These are phyloP conservation scores for Pontederia paniculata DNA, from an alignment of 176 grass and related monocot species.

Conservation along the genomic window DNA sequence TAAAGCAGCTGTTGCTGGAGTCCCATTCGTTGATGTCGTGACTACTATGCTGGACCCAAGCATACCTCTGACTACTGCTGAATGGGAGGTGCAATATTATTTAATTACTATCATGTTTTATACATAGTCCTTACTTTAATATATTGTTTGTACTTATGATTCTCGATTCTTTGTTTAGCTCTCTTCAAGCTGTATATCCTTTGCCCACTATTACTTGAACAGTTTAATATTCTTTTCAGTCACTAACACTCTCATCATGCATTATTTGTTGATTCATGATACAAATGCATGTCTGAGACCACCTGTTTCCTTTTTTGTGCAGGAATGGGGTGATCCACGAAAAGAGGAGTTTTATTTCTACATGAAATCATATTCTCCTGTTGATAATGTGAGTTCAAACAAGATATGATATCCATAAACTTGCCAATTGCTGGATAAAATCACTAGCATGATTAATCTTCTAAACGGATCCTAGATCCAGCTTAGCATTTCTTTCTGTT, in stretches of 20 bases:
- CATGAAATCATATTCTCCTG: conserved; percentile 94
- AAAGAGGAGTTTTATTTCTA: conserved; percentile 85
- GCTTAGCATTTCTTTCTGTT: neutral
- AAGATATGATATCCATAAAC: no score
- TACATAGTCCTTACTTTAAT: neutral
- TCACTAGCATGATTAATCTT: no score
- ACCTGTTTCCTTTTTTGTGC: conserved; percentile 17
- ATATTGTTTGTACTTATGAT: no score
- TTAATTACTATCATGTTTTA: neutral
- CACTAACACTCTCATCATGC: no score
- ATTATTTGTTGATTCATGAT: no score
- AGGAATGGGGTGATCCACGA: conserved; percentile 97
- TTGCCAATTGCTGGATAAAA: no score
- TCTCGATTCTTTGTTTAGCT: neutral
- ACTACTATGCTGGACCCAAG: conserved; percentile 93
- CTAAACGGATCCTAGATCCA: no score
- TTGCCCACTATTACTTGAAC: no score
- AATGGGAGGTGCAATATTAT: conserved; percentile 66
- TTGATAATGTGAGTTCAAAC: conserved; percentile 64
- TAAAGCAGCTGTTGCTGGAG: conserved; percentile 55
- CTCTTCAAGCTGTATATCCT: no score
- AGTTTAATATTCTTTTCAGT: no score
- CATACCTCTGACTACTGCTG: conserved; percentile 71
- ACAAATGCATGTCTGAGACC: no score
- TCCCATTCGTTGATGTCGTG: conserved; percentile 84